Base-by-base conservation (phyloP, 2,329 filamentous ascomycete genomes). In the Pestalotiopsis fici region DNA sequence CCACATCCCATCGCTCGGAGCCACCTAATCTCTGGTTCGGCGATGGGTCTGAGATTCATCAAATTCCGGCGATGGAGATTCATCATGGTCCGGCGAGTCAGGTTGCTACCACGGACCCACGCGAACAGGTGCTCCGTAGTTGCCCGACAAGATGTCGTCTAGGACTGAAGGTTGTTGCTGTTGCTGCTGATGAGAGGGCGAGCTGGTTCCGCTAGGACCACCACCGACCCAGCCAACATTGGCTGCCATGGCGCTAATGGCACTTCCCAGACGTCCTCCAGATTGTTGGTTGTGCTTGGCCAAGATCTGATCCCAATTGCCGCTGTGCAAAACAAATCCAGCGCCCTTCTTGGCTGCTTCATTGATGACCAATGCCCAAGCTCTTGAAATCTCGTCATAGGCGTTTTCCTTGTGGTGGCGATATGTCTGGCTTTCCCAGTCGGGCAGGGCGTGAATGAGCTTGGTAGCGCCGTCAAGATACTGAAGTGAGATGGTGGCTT, bases 371-470 rank as follows among this genome's bases (percentile, higher is more conserved):
- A 97, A 80, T 18, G 93, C 91, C 96, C 96, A 99, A 1, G 96
- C 96, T 75, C 92, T 94, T 28, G 93, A 91, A 70, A 99, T 95
- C 77, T 98, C 96, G 75, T 99, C 95, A 77, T 99, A 99, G 6
- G 95, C 95, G 70, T 94, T 94, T 72, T 97, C 92, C 80, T 98
- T 98, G 83, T 97, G 93, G 74, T 97, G 88, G 71, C 95, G 95
- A 81, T 98, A 92, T 70, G 93, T 90, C 68, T 92, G 92, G 57
- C 90, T 93, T 72, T 96, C 93, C 94, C 95, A 99, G 75, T 97
- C 89, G 3, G 96, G 96, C 56, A 99, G 85, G 50, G 90, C 87
- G 79, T 99, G 95, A 66, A 98, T 92, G 66, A 98, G 89, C 71
- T 95, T 90, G 37, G 96, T 99, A 68, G 93, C 95, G 59, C 91